Conservation (phyloP, 345 rosid genomes). For the Limnanthes douglasii region DNA sequence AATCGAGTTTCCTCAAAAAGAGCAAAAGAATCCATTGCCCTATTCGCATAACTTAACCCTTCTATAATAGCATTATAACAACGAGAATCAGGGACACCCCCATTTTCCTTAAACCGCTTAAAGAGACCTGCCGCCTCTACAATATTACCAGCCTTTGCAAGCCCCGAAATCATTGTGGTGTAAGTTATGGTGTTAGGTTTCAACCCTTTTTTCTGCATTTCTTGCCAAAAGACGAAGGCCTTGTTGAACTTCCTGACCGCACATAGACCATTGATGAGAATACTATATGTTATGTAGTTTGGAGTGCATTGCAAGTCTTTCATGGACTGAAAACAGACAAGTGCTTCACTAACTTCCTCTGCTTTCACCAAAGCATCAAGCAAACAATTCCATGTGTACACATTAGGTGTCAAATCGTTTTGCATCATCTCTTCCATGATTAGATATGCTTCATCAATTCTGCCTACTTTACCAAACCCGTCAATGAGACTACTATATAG, state of each 20-base stretch:
- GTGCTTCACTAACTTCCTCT: slow-evolving; percentile 80
- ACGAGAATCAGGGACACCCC: slow-evolving; percentile 65
- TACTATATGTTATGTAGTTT: slow-evolving; percentile 61
- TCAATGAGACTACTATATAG: slow-evolving; percentile 82
- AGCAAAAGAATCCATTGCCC: slow-evolving; percentile 60
- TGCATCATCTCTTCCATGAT: slow-evolving; percentile 93
- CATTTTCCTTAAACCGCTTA: slow-evolving; percentile 51
- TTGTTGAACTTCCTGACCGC: slow-evolving; percentile 76
- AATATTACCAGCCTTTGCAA: slow-evolving; percentile 80
- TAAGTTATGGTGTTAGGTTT: slow-evolving; percentile 56
- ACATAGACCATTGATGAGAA: slow-evolving; percentile 81
- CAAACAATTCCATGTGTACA: slow-evolving; percentile 89
- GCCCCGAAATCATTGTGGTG: slow-evolving; percentile 80
- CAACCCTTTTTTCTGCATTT: slow-evolving; percentile 76
- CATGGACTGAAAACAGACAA: slow-evolving; percentile 73
- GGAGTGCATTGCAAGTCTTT: slow-evolving; percentile 62
- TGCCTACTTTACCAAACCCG: slow-evolving; percentile 93
- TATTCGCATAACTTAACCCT: slow-evolving; percentile 59
- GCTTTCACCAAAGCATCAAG: slow-evolving; percentile 84
- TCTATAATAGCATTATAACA: slow-evolving; percentile 72
- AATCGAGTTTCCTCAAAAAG: slow-evolving; percentile 76
- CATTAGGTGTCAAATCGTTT: slow-evolving; percentile 72
- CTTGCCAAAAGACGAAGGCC: slow-evolving; percentile 98
- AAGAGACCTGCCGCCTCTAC: slow-evolving; percentile 52
- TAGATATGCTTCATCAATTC: slow-evolving; percentile 93